Evolutionary conservation across 2,329 filamentous ascomycete genomes (phyloP).

Genomic region (Pseudogymnoascus sp.): DNA sequence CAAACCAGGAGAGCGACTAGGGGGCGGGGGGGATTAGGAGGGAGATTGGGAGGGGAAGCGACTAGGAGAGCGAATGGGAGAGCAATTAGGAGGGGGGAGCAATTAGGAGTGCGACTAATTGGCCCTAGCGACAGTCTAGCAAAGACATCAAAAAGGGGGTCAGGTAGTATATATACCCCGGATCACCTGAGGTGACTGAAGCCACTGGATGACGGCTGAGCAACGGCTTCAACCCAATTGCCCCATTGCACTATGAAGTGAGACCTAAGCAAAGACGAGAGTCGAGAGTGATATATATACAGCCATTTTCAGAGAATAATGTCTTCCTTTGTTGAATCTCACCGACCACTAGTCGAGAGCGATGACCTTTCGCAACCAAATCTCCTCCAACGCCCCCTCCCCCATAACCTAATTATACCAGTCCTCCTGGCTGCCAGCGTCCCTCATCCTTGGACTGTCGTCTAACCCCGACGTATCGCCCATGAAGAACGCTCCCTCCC

Average conservation of each 20-base stretch:
- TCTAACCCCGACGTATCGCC: neutral
- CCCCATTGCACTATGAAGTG: neutral
- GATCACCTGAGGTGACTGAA: neutral
- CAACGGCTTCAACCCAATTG: neutral
- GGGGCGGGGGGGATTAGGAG: too few species aligned
- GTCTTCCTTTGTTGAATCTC: neutral
- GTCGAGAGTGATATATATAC: constrained; percentile 12
- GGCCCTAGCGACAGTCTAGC: too few species aligned
- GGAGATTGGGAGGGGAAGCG: too few species aligned
- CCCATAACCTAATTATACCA: constrained; percentile 5
- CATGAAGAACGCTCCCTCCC: neutral
- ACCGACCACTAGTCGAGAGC: neutral
- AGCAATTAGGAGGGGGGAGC: too few species aligned
- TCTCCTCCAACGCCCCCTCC: neutral
- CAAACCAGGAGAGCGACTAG: too few species aligned
- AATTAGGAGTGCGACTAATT: too few species aligned
- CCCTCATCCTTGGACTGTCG: neutral
- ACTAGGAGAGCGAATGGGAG: too few species aligned
- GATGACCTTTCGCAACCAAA: neutral
- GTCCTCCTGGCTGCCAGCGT: neutral
- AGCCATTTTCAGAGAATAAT: neutral
- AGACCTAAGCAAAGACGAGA: constrained; percentile 9
- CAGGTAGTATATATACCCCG: too few species aligned
- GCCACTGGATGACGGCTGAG: too few species aligned
- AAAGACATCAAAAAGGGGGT: too few species aligned